Conservation (phyloP, 2,329 filamentous ascomycete species). For the Ophiocordyceps unilateralis region DNA sequence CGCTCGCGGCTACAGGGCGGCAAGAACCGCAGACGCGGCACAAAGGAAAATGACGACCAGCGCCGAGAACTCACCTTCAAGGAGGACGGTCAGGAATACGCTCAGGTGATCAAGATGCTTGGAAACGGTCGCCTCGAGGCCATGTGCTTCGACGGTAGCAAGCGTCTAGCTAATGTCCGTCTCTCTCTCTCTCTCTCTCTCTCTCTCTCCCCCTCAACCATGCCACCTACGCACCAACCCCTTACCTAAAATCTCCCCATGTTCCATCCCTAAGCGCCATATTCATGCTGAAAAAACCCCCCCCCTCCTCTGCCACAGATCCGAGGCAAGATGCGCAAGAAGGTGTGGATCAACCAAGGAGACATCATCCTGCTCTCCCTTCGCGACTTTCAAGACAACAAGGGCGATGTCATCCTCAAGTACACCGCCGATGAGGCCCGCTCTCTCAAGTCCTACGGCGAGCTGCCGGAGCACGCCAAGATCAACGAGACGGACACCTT, state of each 20-base stretch:
- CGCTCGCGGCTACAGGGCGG: slow-evolving; percentile 49
- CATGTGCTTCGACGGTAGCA: slow-evolving; percentile 74
- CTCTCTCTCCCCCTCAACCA: neutral
- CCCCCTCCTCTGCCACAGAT: slow-evolving; percentile 11
- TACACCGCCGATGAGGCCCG: slow-evolving; percentile 93
- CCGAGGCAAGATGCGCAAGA: slow-evolving; percentile 95
- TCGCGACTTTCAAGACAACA: slow-evolving; percentile 86
- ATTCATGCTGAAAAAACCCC: neutral
- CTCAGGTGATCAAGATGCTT: slow-evolving; percentile 63
- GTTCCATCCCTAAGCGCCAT: too few relatives aligned
- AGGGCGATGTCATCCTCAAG: slow-evolving; percentile 94
- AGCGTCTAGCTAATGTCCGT: slow-evolving; percentile 24
- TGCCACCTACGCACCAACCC: too few relatives aligned
- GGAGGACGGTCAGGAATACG: slow-evolving; percentile 72
- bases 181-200: neutral
- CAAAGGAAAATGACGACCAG: slow-evolving; percentile 98
- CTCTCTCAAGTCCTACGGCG: slow-evolving; percentile 89
- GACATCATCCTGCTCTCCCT: slow-evolving; percentile 82
- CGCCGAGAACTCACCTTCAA: slow-evolving; percentile 98
- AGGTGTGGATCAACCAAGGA: slow-evolving; percentile 99
- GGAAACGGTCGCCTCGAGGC: slow-evolving; percentile 89
- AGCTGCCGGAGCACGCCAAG: slow-evolving; percentile 93
- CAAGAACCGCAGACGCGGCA: slow-evolving; percentile 96
- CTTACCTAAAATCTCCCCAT: too few relatives aligned
- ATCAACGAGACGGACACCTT: slow-evolving; percentile 99